phyloP scores from a whole-genome alignment of 1,139 yeast genomes.

The Petasospora fabianii region DNA sequence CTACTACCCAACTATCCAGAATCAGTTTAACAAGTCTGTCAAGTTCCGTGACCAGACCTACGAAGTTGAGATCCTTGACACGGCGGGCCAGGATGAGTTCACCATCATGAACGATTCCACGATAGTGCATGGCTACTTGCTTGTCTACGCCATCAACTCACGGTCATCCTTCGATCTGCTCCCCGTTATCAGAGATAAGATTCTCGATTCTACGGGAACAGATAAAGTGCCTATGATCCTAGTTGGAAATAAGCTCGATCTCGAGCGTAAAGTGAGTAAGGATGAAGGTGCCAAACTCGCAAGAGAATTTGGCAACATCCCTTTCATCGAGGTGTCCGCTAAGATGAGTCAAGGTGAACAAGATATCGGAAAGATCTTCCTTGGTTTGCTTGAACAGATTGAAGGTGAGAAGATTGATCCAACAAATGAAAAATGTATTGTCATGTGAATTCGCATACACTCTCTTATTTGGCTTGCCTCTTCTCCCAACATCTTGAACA shows the following conservation, averaged over 20 bases:
- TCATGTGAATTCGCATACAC: slow-evolving; percentile 29
- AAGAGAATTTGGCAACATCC: slow-evolving; percentile 48
- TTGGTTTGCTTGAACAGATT: slow-evolving; percentile 64
- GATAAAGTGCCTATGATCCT: slow-evolving; percentile 75
- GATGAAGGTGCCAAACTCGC: slow-evolving; percentile 68
- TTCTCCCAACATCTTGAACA: too few relatives aligned
- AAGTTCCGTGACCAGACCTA: slow-evolving; percentile 71
- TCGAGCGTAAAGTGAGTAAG: slow-evolving; percentile 63
- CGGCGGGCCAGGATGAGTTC: slow-evolving; percentile 95
- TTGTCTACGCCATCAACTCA: slow-evolving; percentile 81
- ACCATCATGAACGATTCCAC: slow-evolving; percentile 81
- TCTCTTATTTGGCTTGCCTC: too few relatives aligned
- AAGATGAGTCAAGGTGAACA: slow-evolving; percentile 59
- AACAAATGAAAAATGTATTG: slow-evolving; percentile 32
- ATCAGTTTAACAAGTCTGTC: slow-evolving; percentile 75
- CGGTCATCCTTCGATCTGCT: slow-evolving; percentile 77
- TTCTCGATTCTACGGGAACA: slow-evolving; percentile 62
- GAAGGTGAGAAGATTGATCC: slow-evolving; percentile 54
- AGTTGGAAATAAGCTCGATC: slow-evolving; percentile 82
- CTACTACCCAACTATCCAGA: slow-evolving; percentile 90
- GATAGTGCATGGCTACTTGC: slow-evolving; percentile 77
- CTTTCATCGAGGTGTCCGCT: slow-evolving; percentile 83
- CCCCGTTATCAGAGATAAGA: slow-evolving; percentile 77
- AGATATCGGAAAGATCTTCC: slow-evolving; percentile 66
- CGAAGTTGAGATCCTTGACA: slow-evolving; percentile 82